phyloP scores from a whole-genome alignment of 345 rosid genomes.

The Brassica incana region DNA sequence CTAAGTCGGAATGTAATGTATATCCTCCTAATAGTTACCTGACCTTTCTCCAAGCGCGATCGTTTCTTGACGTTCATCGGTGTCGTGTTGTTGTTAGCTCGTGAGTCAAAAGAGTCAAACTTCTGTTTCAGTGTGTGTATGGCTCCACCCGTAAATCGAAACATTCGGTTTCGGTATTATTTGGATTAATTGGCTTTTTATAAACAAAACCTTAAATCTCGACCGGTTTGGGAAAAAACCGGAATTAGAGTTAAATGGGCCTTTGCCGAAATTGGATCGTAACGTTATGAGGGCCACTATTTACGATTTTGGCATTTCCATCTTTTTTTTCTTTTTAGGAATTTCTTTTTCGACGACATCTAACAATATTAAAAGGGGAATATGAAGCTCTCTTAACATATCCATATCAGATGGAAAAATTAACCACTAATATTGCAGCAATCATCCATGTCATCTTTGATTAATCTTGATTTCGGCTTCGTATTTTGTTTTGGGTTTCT shows the following conservation, averaged over 20 bases:
- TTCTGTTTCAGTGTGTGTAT: not conserved
- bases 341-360: too few species aligned
- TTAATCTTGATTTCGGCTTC: too few species aligned
- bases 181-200: not conserved
- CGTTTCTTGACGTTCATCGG: not conserved
- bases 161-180: not conserved
- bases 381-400: too few species aligned
- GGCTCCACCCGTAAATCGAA: too few species aligned
- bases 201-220: not conserved
- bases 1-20: too few species aligned
- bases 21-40: not conserved
- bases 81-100: not conserved
- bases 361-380: too few species aligned
- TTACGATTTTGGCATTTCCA: not conserved
- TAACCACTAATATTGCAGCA: too few species aligned
- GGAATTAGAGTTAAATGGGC: not conserved
- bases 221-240: not conserved
- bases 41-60: not conserved
- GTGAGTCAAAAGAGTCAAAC: not conserved
- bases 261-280: not conserved
- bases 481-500: too few species aligned
- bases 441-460: too few species aligned
- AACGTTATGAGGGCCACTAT: not conserved
- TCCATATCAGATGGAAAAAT: too few species aligned
- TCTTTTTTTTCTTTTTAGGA: too few species aligned